A percentile compares a stretch with the other conserved stretches of the same genome.
Conservation (phyloP, 805 yeast species). For the Cyberlindnera euphorbiiphila region DNA sequence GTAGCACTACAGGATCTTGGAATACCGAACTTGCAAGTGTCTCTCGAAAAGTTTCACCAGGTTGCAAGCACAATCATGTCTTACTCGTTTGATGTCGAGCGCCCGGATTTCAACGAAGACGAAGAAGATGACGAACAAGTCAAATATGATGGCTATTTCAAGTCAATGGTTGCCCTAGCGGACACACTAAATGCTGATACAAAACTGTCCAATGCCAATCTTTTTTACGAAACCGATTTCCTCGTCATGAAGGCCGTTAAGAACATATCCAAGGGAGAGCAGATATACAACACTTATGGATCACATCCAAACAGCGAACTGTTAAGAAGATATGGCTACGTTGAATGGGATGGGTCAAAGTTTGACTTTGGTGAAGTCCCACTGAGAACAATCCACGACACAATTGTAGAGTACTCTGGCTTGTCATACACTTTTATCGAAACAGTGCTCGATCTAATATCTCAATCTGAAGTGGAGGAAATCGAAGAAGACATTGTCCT, state of each 20-base stretch:
- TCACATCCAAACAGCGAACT: constrained; percentile 90
- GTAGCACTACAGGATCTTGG: constrained; percentile 36
- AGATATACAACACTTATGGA: constrained; percentile 84
- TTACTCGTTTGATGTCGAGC: constrained; percentile 82
- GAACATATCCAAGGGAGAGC: constrained; percentile 60
- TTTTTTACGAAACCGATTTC: constrained; percentile 44
- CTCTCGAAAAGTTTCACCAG: constrained; percentile 58
- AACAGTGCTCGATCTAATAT: constrained; percentile 30
- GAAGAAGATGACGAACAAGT: constrained; percentile 38
- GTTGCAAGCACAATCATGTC: constrained; percentile 83
- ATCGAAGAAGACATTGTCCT: constrained; percentile 39
- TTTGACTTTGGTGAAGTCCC: constrained; percentile 80
- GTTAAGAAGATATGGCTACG: constrained; percentile 87
- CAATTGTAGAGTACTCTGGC: constrained; percentile 35
- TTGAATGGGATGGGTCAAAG: constrained; percentile 66
- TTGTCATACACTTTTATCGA: constrained; percentile 30
- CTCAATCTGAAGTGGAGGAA: constrained; percentile 32
- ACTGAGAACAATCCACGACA: constrained; percentile 27
- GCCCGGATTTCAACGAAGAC: constrained; percentile 31
- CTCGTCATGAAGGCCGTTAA: constrained; percentile 72
- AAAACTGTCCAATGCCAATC: constrained; percentile 65
- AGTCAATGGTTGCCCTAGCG: constrained; percentile 92
- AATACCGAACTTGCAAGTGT: constrained; percentile 34
- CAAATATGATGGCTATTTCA: constrained; percentile 41
- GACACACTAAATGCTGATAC: constrained; percentile 90